phyloP scores from a whole-genome alignment of 2,329 filamentous ascomycete genomes.

The Cercospora sp. region DNA sequence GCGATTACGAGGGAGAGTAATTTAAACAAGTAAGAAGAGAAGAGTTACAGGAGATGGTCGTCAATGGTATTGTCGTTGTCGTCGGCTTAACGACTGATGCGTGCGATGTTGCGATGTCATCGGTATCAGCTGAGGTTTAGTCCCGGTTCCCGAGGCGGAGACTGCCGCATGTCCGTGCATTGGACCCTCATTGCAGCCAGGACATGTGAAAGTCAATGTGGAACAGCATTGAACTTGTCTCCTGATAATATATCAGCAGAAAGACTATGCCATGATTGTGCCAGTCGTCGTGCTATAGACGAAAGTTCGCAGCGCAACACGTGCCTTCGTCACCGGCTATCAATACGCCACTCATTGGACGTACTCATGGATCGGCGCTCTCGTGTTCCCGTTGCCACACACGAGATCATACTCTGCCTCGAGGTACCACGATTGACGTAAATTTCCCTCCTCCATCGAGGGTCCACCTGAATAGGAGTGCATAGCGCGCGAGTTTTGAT shows the following conservation, averaged over 20 bases:
- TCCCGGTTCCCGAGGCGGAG: not conserved
- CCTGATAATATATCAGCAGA: not conserved
- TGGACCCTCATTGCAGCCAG: not conserved
- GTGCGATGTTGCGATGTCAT: not conserved
- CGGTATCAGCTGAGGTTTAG: not conserved
- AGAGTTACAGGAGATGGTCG: not conserved
- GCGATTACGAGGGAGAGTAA: not conserved
- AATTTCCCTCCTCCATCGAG: not conserved
- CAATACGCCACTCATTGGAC: not conserved
- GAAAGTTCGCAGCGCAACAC: not conserved
- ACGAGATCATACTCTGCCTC: not conserved
- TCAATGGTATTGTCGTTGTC: not conserved
- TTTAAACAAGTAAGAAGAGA: conserved; percentile 2
- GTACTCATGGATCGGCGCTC: not conserved
- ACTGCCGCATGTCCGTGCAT: not conserved
- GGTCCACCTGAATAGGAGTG: not conserved
- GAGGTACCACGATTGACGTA: not conserved
- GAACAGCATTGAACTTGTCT: not conserved
- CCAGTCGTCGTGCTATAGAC: not conserved
- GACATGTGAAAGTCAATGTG: not conserved
- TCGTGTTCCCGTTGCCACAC: not conserved
- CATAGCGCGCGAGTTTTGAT: not conserved
- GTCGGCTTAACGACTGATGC: not conserved
- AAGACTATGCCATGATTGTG: not conserved
- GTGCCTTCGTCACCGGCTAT: not conserved